These are phyloP conservation scores for Carex scoparia DNA, from an alignment of 176 grass and related monocot genomes.

Conservation along the genomic window DNA sequence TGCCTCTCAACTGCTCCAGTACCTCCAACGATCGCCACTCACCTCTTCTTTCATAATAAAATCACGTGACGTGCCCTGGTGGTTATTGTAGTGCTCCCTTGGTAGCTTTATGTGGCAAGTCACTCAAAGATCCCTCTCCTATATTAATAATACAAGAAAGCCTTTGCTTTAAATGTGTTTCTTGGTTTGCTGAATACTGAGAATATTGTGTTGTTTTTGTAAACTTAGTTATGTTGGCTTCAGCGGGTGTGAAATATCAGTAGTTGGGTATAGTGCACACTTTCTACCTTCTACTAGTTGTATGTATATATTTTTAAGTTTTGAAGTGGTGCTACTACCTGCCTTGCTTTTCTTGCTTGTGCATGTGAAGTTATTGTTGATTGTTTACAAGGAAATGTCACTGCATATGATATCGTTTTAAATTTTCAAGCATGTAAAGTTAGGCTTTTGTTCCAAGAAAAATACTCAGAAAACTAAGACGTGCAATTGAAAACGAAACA, in stretches of 20 bases:
- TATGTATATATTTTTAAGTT: not conserved
- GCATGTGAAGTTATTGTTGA: not conserved
- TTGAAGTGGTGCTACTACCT: not conserved
- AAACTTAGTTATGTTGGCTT: not conserved
- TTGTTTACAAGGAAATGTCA: not conserved
- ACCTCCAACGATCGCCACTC: constrained; percentile 40
- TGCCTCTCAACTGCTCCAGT: constrained; percentile 32
- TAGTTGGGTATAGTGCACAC: not conserved
- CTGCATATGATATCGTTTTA: not conserved
- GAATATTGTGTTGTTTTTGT: not conserved
- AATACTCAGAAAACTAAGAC: not conserved
- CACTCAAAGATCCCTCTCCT: too few relatives aligned
- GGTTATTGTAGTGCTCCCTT: not conserved
- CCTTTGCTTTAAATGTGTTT: not conserved
- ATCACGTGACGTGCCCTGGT: not conserved
- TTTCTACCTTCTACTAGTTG: not conserved
- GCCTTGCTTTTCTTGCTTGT: not conserved
- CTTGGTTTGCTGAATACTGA: constrained; percentile 6
- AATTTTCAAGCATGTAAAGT: not conserved
- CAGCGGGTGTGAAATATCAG: not conserved
- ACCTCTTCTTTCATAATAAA: constrained; percentile 46
- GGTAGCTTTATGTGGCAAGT: not conserved
- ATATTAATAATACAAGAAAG: not conserved
- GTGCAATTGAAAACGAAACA: not conserved
- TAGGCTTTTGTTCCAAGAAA: not conserved